Conservation (phyloP, 202 grass and related monocot genomes). For the Schoenoplectus triqueter region DNA sequence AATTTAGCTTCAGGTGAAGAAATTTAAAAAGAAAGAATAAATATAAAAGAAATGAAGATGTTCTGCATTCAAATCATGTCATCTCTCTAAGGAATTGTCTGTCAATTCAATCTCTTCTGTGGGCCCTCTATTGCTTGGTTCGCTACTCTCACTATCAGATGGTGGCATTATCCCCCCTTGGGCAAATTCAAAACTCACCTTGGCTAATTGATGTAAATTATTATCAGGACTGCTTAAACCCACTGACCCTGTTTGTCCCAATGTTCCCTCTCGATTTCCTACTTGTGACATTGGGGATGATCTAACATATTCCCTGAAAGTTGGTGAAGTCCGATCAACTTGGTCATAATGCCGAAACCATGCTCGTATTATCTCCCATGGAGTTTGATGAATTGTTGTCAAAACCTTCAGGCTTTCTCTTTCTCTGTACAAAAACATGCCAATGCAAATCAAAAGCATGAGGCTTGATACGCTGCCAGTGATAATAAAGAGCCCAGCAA, state of each 20-base stretch:
- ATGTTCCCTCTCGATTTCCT: neutral
- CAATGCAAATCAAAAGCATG: constrained; percentile 56
- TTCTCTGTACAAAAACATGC: constrained; percentile 64
- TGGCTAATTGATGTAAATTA: neutral
- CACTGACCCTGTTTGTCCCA: neutral
- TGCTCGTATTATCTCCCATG: constrained; percentile 45
- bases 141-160: neutral
- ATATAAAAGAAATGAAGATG: neutral
- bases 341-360: constrained; percentile 54
- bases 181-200: constrained; percentile 18
- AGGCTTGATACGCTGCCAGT: constrained; percentile 60
- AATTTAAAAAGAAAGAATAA: constrained; percentile 6
- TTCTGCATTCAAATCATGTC: neutral
- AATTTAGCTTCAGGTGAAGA: neutral
- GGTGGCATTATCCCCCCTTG: neutral
- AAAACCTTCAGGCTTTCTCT: constrained; percentile 40
- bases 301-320: constrained; percentile 44
- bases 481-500: constrained; percentile 78
- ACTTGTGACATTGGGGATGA: neutral
- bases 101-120: neutral
- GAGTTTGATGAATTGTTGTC: constrained; percentile 26
- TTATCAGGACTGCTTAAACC: constrained; percentile 19
- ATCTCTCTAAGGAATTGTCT: constrained; percentile 10
- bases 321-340: constrained; percentile 42
- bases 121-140: constrained; percentile 5